Evolutionary conservation across 2,329 filamentous ascomycete genomes (phyloP).

Genomic region (Aspergillus fijiensis): DNA sequence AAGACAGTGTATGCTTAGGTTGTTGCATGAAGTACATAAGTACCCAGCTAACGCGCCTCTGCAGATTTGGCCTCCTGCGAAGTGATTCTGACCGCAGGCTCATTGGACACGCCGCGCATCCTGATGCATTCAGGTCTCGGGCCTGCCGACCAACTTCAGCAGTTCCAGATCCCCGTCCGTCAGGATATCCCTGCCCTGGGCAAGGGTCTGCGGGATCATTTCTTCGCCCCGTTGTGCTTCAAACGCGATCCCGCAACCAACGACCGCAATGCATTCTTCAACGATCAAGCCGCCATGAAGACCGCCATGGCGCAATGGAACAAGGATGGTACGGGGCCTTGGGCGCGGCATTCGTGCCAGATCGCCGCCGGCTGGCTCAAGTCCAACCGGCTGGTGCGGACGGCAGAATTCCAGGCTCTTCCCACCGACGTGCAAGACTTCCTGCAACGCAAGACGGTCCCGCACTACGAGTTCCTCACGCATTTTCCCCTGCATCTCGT

Average conservation of each 20-base stretch:
- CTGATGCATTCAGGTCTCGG: constrained; percentile 53
- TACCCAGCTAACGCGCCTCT: neutral
- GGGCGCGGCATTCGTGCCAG: constrained; percentile 32
- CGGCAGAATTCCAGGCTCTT: constrained; percentile 53
- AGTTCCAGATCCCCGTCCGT: constrained; percentile 44
- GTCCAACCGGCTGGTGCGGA: constrained; percentile 40
- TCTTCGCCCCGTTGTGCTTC: constrained; percentile 33
- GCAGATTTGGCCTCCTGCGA: constrained; percentile 38
- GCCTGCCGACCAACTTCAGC: constrained; percentile 41
- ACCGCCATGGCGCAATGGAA: constrained; percentile 52
- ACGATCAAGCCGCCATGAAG: constrained; percentile 41
- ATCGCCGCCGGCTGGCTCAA: constrained; percentile 43
- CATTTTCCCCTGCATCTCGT: constrained; percentile 48
- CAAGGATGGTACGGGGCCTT: constrained; percentile 41
- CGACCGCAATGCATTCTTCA: constrained; percentile 49
- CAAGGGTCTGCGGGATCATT: constrained; percentile 48
- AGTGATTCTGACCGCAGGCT: constrained; percentile 42
- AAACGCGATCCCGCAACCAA: constrained; percentile 44
- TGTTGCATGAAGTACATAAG: neutral
- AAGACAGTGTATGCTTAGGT: constrained; percentile 33
- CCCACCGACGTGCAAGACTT: constrained; percentile 46
- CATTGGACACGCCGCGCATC: constrained; percentile 43
- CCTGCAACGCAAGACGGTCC: constrained; percentile 53
- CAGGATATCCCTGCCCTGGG: constrained; percentile 45
- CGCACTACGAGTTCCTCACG: constrained; percentile 57